These are phyloP conservation scores for Golubevia sp. DNA, from an alignment of 1,284 basidiomycete species.

Conservation along the genomic window DNA sequence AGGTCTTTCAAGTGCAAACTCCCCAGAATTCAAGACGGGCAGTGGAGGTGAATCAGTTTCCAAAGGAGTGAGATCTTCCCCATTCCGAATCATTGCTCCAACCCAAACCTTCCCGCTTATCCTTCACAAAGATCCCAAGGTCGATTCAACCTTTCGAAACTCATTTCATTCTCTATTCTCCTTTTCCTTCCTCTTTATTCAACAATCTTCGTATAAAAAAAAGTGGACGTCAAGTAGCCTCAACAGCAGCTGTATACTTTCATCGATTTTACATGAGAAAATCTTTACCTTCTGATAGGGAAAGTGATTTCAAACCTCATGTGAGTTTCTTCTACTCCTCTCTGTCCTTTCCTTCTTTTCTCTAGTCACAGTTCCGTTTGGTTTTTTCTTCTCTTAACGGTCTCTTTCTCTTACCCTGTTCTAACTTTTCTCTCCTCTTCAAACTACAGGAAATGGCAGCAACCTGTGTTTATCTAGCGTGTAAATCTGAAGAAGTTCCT, in stretches of 20 bases:
- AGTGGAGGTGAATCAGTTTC: no score
- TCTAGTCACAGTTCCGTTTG: conserved; percentile 64
- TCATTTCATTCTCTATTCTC: no score
- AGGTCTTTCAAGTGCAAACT: no score
- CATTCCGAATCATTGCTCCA: no score
- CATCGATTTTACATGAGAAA: conserved; percentile 94
- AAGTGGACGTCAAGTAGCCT: conserved; percentile 34
- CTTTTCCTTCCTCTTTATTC: no score
- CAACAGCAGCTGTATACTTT: conserved; percentile 84
- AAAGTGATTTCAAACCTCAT: conserved; percentile 68
- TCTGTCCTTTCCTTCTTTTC: conserved; percentile 58
- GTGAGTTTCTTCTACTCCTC: conserved; percentile 44
- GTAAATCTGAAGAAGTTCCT: conserved; percentile 86
- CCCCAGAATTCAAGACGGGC: no score
- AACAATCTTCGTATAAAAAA: no score
- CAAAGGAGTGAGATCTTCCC: no score
- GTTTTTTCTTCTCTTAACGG: conserved; percentile 17
- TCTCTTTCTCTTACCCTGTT: background rate
- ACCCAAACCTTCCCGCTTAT: no score
- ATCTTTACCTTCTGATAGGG: conserved; percentile 66
- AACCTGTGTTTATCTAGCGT: conserved; percentile 85
- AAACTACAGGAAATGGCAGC: conserved; percentile 78
- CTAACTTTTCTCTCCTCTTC: no score
- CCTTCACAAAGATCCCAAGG: no score
- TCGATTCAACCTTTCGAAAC: no score